Evolutionary conservation across 164 flowering plant species (phyloP), one percentile per base, ranked within the genome.

Genomic region (Nymphaea thermarum): DNA sequence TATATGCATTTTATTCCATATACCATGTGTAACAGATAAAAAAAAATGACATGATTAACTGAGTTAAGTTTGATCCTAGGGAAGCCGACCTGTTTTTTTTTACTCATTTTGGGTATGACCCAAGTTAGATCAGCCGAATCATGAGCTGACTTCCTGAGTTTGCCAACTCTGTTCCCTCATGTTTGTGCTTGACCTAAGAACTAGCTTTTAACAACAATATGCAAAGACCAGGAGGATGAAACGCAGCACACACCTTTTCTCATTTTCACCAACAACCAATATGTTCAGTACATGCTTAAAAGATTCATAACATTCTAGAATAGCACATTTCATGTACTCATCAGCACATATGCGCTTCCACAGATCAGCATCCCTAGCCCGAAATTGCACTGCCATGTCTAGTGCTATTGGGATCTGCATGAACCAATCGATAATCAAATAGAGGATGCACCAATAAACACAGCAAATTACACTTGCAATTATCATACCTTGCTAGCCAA

Each of bases 291-390:
- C 77, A 73, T 70, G 82, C 72, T 91, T 94, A 69, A 91, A 87
- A 45, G 96, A 87, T 60, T 91, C 98, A 65, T 94, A 94, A 82
- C 96, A 94, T 80, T 94, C 99, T 66, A 85, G 81, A 36, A 94
- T 94, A 72, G 96, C 96, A 79, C 96, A 94, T 80, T 90, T 89
- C 99, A 90, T 87, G 74, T 91, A 91, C 70, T 91, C 96, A 76
- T 95, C 98, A 43, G 90, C 86, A 79, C 88, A 88, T 72, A 91
- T 90, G 17, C 96, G 92, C 3, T 79, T 88, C 98, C 96, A 91
- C 17, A 95, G 94, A 78, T 95, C 96, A 71, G 91, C 74, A 65
- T 95, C 99, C 76, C 63, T 86, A 36, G 82, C 72, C 73, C 81
- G 81, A 75, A 90, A 90, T 68, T 95, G 87, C 65, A 83, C 91